Evolutionary conservation across 768 basidiomycete genomes (phyloP), one percentile per base, ranked within the genome.

Genomic region (Boletus huronensis): DNA sequence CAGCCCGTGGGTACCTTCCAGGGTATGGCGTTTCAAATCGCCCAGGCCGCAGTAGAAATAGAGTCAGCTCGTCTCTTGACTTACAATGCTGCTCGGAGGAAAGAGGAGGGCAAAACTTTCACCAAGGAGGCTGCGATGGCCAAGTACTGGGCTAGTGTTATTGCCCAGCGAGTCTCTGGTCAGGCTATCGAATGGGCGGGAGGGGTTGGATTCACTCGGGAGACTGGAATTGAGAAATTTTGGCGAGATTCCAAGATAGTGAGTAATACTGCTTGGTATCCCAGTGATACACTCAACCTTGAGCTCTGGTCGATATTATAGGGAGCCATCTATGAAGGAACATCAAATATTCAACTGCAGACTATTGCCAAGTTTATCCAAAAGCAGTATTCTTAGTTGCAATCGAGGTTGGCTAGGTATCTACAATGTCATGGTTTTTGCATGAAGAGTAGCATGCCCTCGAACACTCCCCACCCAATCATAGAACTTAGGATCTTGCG

Each of bases 51-150:
- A 3, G 80, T 89, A 47, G 86, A 98, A 59, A 88, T 99, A 52
- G 94, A 96, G 74, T 80, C 84, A 3, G 96, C 93, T 28, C 84
- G 93, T 19, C 75, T 99, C 44, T 71, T 98, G 59, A 96, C 94
- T 7, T 99, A 99, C 76, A 98, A 98, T 64, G 96, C 96, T 21
- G 96, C 97, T 38, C 79, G 96, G 29, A 80, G 92, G 50, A 95
- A 96, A 79, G 96, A 97, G 70, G 89, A 94, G 69, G 93, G 93
- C 9, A 77, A 78, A 65, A 65, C 74, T 26, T 99, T 98, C 72
- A 85, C 87, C 28, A 92, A 90, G 72, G 91, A 98, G 73, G 96
- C 97, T 11, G 97, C 97, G 2, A 97, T 98, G 91, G 97, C 97
- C 47, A 99, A 99, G 72, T 95, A 90, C 66, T 92, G 85, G 79